These are phyloP conservation scores for Amylostereum chailletii DNA, from an alignment of 1,284 basidiomycete genomes.

Conservation along the genomic window DNA sequence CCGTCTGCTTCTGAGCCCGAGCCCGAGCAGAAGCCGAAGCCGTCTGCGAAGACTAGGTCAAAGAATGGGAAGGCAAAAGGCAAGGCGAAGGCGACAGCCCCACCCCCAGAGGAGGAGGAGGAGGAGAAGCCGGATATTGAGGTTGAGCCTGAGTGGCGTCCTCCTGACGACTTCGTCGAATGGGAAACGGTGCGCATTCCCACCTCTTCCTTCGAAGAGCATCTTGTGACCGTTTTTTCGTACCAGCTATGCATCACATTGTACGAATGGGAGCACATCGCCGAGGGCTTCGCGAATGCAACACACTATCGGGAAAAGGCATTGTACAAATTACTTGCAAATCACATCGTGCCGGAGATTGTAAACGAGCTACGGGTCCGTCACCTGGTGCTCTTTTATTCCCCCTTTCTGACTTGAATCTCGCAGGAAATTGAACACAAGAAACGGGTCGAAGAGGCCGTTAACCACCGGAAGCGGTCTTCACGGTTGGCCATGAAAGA, in stretches of 20 bases:
- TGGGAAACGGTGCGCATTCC: conserved; percentile 69
- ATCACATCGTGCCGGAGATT: conserved; percentile 60
- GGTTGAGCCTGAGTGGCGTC: conserved; percentile 12
- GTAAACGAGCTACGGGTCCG: conserved; percentile 53
- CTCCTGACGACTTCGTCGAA: conserved; percentile 55
- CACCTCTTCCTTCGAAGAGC: not conserved
- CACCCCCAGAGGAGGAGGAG: conserved; percentile 14
- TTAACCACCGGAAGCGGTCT: conserved; percentile 75
- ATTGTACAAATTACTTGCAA: conserved; percentile 58
- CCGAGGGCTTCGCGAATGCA: conserved; percentile 62
- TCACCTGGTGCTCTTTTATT: conserved; percentile 10
- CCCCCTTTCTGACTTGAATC: conserved; percentile 5
- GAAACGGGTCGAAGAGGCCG: conserved; percentile 54
- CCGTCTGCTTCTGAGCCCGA: conserved; percentile 3
- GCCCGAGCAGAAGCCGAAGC: not conserved
- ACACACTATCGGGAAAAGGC: conserved; percentile 76
- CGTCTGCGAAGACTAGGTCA: not conserved
- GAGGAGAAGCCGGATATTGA: conserved; percentile 15
- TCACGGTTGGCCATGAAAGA: conserved; percentile 75
- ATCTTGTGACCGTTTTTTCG: conserved; percentile 2
- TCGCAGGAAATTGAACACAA: conserved; percentile 56
- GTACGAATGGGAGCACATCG: conserved; percentile 71
- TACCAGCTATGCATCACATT: conserved; percentile 71
- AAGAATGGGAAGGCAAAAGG: conserved; percentile 2
- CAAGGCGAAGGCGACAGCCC: not conserved